Evolutionary conservation across 2,329 filamentous ascomycete genomes (phyloP), one percentile per base, ranked within the genome.

Genomic region (Escovopsis sp.): DNA sequence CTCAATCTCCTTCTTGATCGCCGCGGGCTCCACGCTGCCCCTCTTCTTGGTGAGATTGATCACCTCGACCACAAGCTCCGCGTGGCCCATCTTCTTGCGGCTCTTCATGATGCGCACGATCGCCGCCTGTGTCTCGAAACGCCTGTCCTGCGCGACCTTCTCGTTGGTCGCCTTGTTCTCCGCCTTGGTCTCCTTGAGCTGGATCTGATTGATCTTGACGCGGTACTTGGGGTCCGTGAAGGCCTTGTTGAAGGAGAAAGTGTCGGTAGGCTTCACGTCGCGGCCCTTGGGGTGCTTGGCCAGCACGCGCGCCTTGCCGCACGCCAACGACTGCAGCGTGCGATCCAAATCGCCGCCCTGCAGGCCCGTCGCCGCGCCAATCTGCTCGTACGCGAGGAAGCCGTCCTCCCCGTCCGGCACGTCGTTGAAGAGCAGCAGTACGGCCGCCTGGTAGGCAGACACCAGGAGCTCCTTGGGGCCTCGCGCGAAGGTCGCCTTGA

Each of bases 151-250:
- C 0, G 78, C 79, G 4, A 98, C 84, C 30, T 85, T 74, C 56
- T 94, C 80, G 57, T 96, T 86, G 1, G 87, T 96, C 48, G 81
- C 84, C 57, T 86, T 82, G 60, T 94, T 94, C 60, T 98, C 90
- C 51, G 88, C 81, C 48, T 81, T 82, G 1, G 90, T 96, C 61
- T 98, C 90, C 60, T 90, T 92, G 34, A 94, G 71, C 59, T 98
- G 90, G 47, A 98, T 90, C 59, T 94, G 88, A 61, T 96, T 98
- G 65, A 98, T 94, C 65, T 98, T 98, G 61, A 98, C 78, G 38
- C 86, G 76, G 57, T 83, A 81, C 57, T 90, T 93, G 15, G 77
- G 70, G 51, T 94, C 80, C 3, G 63, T 63, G 57, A 98, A 98
- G 13, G 55, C 54, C 31, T 68, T 58, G 60, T 94, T 94, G 50